These are phyloP conservation scores for Rubus parviflorus DNA, from an alignment of 306 rosid species.

Conservation along the genomic window DNA sequence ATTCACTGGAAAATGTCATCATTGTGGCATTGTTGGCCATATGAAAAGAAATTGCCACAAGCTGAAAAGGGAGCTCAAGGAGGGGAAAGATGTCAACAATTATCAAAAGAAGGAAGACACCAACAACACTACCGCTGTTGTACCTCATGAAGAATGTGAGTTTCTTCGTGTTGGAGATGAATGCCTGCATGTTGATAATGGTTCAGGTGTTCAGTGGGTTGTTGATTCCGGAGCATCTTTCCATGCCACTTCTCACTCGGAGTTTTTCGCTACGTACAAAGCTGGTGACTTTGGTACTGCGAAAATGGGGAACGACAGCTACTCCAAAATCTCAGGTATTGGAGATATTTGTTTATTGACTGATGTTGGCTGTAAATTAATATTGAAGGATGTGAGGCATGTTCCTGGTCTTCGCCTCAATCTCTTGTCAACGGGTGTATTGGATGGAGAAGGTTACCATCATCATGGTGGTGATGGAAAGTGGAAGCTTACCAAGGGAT, in stretches of 20 bases:
- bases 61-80: not conserved
- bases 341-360: not conserved
- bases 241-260: not conserved
- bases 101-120: not conserved
- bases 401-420: not conserved
- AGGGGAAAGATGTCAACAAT: no score
- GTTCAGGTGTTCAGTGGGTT: not conserved
- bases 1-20: not conserved
- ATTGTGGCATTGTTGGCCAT: not conserved
- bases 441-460: not conserved
- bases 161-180: not conserved
- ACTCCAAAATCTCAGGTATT: not conserved
- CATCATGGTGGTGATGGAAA: not conserved
- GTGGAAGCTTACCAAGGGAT: conserved; percentile 12
- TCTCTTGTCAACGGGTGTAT: not conserved
- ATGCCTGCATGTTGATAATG: not conserved
- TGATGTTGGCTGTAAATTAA: not conserved
- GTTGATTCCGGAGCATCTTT: not conserved
- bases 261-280: not conserved
- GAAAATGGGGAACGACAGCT: not conserved
- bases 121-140: not conserved
- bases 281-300: not conserved
- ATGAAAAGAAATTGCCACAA: not conserved
- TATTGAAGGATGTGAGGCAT: not conserved
- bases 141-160: not conserved